Evolutionary conservation across 108 stramenopile species (phyloP).

Genomic region (Poteriospumella lacustris): DNA sequence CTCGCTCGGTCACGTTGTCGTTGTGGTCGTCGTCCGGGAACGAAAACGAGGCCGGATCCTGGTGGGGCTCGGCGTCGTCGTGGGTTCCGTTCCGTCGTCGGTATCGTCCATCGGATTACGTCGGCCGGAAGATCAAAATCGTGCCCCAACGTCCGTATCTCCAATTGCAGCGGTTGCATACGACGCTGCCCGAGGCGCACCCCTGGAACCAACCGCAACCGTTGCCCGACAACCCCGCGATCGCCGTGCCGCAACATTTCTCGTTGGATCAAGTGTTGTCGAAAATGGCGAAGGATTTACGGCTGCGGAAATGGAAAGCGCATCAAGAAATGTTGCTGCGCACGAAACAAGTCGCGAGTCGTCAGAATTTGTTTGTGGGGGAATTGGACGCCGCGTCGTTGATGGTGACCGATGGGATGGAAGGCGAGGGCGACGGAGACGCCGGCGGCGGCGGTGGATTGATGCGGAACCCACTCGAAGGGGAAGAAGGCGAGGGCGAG

Average conservation of each 20-base stretch:
- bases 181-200: not conserved
- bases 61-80: not conserved
- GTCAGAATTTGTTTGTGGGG: not conserved
- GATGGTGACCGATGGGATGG: not conserved
- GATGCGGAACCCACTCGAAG: not conserved
- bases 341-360: not conserved
- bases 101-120: not conserved
- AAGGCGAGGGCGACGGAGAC: not conserved
- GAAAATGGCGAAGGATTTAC: not conserved
- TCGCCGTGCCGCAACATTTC: too few relatives aligned
- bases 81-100: not conserved
- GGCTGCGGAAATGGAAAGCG: not conserved
- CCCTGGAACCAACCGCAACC: not conserved
- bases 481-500: too few relatives aligned
- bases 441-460: not conserved
- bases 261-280: too few relatives aligned
- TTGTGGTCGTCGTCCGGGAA: not conserved
- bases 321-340: not conserved
- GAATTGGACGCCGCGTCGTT: not conserved
- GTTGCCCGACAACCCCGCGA: too few relatives aligned
- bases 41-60: not conserved
- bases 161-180: not conserved
- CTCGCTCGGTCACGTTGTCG: not conserved
- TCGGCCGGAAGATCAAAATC: not conserved
- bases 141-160: not conserved